Evolutionary conservation across 805 yeast species (phyloP), one percentile per base, ranked within the genome.

Genomic region (Myxozyma geophila): DNA sequence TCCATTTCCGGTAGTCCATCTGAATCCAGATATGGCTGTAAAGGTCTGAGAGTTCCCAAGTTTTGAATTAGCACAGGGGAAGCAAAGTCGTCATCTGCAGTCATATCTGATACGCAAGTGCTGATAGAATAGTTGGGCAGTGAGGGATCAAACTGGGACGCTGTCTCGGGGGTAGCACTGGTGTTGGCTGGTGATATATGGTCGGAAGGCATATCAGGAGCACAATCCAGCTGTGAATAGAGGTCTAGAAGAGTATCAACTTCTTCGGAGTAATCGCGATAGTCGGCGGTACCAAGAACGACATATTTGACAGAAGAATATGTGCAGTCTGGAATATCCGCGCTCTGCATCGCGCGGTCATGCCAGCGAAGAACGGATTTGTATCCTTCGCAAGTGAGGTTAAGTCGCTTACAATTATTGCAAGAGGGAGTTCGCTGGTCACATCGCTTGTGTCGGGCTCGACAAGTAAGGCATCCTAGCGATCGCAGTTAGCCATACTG

Each of bases 371-470:
- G 52, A 9, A 51, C 28, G 17, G 68, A 44, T 28, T 36, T 50
- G 46, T 64, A 64, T 12, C 68, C 68, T 41, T 57, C 85, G 76
- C 97, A 91, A 1, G 87, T 87, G 1, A 78, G 86, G 8, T 84
- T 82, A 10, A 88, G 87, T 70, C 84, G 82, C 50, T 74, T 79
- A 73, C 92, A 87, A 48, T 80, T 79, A 17, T 81, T 73, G 72
- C 92, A 87, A 60, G 80, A 79, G 3, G 91, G 91, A 70, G 85
- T 83, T 60, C 81, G 82, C 62, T 83, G 87, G 66, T 87, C 88
- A 74, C 92, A 87, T 67, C 81, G 81, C 63, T 85, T 81, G 71
- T 87, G 87, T 67, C 86, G 84, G 58, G 75, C 72, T n/a, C 96
- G 82, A 72, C 97, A 91, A 60, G 68, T 64, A n/a, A 64, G 33